Base-by-base conservation (phyloP, 202 grass and related monocot genomes). In the Schoenoplectus triqueter region DNA sequence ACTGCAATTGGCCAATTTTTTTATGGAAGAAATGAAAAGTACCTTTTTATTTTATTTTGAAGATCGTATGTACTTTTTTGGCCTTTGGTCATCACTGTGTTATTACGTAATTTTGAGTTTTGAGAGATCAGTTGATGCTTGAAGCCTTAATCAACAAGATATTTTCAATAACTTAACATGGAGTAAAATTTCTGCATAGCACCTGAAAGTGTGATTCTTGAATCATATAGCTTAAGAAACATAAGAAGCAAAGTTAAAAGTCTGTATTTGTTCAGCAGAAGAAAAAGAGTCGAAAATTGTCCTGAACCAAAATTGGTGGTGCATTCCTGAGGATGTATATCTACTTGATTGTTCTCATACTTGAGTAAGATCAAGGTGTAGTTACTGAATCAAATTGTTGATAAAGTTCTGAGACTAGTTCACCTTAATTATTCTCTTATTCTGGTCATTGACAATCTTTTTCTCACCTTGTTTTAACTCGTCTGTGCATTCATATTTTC, bases 41-140 rank as follows among this genome's bases (percentile, higher is more conserved):
- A 10, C 67, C 5, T 1, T 60, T 54, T 78, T 56, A 31, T 31
- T 31, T 31, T 49, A 17, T 60, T 44, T 57, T 60, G 14, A 78
- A 78, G 75, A 56, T 79, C 44, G 21, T 79, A 61, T 5, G 0
- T 42, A 45, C 10, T 15, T 78, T 78, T 78, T 44, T 41, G 13
- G 14, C 39, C 13, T 79, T 79, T 76, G 50, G 19, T 55, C 4
- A 7, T 61, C 15, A 59, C 14, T 18, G 40, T 4, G 11, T 57
- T 56, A 57, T 77, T 19, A 55, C 73, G 55, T 76, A 17, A 18
- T 42, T 77, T 78, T 31, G 75, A 31, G n/a, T 79, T 79, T 44
- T 42, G 75, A 45, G 75, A 74, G 47, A 10, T 74, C 39, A 61
- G 18, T 44, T 14, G 7, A 62, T 56, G 17, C 51, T 77, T 15